These are phyloP conservation scores for Brassica cretica DNA, from an alignment of 345 rosid genomes.

Conservation along the genomic window DNA sequence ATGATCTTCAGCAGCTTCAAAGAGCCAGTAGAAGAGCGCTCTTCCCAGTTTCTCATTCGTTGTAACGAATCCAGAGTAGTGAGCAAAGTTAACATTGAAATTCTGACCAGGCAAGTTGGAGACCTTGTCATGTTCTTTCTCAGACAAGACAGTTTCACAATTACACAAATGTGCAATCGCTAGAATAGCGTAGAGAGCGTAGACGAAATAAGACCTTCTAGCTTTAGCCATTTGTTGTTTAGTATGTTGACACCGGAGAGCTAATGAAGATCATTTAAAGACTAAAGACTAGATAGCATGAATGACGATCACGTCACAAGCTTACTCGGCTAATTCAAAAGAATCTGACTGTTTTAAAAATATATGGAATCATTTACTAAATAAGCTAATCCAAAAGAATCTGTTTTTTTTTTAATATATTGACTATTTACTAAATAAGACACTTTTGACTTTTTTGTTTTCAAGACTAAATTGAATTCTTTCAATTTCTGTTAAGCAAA, in stretches of 20 bases:
- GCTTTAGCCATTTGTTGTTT: slow-evolving; percentile 31
- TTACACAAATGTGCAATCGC: slow-evolving; percentile 26
- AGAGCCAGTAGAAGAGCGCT: slow-evolving; percentile 84
- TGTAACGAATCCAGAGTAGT: slow-evolving; percentile 71
- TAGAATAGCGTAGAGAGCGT: slow-evolving; percentile 17
- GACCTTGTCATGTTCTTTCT: slow-evolving; percentile 68
- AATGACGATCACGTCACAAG: slow-evolving; percentile 29
- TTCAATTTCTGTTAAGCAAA: too few relatives aligned
- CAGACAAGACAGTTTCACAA: slow-evolving; percentile 36
- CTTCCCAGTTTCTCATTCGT: slow-evolving; percentile 65
- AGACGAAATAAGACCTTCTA: slow-evolving; percentile 22
- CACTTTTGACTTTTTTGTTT: too few relatives aligned
- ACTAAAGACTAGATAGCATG: background rate
- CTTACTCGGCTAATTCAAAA: slow-evolving; percentile 7
- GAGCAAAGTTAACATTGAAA: slow-evolving; percentile 65
- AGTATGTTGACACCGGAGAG: background rate
- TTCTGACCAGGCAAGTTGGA: slow-evolving; percentile 64
- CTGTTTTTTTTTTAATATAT: background rate
- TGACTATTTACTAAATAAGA: background rate
- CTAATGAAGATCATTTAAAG: slow-evolving; percentile 19
- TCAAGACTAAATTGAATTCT: too few relatives aligned
- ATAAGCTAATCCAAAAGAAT: background rate
- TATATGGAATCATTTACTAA: background rate
- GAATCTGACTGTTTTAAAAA: background rate
- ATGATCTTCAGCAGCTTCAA: slow-evolving; percentile 74